Evolutionary conservation across 148 eudicot genomes (phyloP).

Genomic region (Beta vulgaris): DNA sequence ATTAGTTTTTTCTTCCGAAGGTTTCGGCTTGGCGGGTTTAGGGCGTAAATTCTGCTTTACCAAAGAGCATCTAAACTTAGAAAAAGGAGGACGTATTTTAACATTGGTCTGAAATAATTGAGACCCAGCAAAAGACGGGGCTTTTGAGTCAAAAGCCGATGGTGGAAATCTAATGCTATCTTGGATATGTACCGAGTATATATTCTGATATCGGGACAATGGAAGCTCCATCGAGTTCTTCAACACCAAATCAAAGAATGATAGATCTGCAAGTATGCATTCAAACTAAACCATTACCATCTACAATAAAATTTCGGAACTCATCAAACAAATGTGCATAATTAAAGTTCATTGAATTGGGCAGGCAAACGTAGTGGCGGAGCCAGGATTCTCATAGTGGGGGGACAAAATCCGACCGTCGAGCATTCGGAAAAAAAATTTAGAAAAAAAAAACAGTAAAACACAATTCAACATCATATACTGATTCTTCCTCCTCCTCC

Average conservation of each 20-base stretch:
- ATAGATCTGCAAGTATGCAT: too few species aligned
- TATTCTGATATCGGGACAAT: constrained; percentile 32
- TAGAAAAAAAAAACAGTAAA: too few species aligned
- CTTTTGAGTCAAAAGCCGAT: constrained; percentile 24
- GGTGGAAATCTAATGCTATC: constrained; percentile 29
- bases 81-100: constrained; percentile 30
- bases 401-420: too few species aligned
- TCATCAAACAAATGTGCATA: too few species aligned
- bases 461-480: too few species aligned
- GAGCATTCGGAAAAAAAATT: too few species aligned
- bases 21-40: constrained; percentile 50
- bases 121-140: constrained; percentile 23
- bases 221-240: constrained; percentile 47
- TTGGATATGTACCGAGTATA: constrained; percentile 33
- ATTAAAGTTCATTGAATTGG: too few species aligned
- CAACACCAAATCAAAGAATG: neutral
- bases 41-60: constrained; percentile 50
- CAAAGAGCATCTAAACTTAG: constrained; percentile 34
- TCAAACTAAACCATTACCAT: too few species aligned
- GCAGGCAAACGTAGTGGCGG: too few species aligned
- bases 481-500: too few species aligned
- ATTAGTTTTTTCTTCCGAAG: constrained; percentile 28
- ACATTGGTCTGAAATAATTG: constrained; percentile 18
- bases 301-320: too few species aligned
- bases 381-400: too few species aligned